Base-by-base conservation (phyloP, 495 filamentous ascomycete genomes). In the Acidomyces sp. region DNA sequence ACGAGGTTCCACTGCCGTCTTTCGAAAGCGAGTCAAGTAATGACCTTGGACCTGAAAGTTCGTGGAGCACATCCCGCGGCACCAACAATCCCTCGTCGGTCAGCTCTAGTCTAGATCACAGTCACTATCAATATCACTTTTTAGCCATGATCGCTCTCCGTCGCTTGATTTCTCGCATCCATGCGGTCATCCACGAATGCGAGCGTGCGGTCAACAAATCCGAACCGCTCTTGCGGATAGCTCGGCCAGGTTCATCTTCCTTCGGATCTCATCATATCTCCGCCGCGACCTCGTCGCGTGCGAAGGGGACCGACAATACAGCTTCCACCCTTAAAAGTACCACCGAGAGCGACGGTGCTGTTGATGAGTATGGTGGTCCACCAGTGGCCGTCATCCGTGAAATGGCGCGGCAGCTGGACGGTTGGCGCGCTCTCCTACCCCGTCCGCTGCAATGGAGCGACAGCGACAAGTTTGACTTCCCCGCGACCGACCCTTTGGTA, bases 61-160 rank as follows among this genome's bases (percentile, higher is more conserved):
- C 29, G 18, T 12, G 18, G 13, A 6, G 10, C n/a, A 9, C 29
- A 9, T 17, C 13, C 10, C 23, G 11, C 5, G 13, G 12, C 15
- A 17, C 19, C 3, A 38, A 6, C 18, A 37, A 45, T 19, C n/a
- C n/a, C n/a, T n/a, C n/a, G n/a, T n/a, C n/a, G n/a, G n/a, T n/a
- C n/a, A n/a, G n/a, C n/a, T n/a, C n/a, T n/a, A n/a, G n/a, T n/a
- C n/a, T n/a, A n/a, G n/a, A 42, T 20, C 27, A 31, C 29, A 42
- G 39, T 6, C 68, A 71, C 39, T 71, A 68, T 37, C 66, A 70
- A 37, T 66, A 71, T 40, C 64, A 74, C 34, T 74, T 73, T 49
- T 63, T 69, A 3, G 71, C 72, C 0, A 70, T 74, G 45, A 67
- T 75, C 39, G 69, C 71, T 4, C 60, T 77, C 22, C 61, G 71